Evolutionary conservation across 495 filamentous ascomycete species (phyloP), one percentile per base, ranked within the genome.

Genomic region (Extremus antarcticus): DNA sequence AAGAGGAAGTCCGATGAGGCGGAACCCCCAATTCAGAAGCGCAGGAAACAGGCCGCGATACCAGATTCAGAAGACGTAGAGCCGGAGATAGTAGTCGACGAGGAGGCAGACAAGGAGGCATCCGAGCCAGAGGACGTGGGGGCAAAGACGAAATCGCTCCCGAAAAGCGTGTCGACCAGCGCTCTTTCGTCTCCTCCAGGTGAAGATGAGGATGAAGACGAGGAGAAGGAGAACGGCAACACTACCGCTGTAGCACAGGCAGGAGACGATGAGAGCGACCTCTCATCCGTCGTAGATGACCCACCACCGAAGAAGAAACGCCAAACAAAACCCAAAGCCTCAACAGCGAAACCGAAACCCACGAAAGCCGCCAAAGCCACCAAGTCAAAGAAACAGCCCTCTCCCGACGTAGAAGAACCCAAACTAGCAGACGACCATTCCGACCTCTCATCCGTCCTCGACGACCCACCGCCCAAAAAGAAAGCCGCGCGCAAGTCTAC

Each of bases 211-310:
- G 23, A 43, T 24, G 29, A 7, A 4, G 29, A 35, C 7, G 29
- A 35, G 7, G 29, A 35, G 13, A 35, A 35, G 29, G 13, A 35
- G 29, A 35, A 35, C 13, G 29, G 29, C 29, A 35, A 35, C 7
- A n/a, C n/a, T n/a, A 35, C 7, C 29, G 29, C 29, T 35, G 29
- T 13, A 7, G 7, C 48, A 23, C 4, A 19, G 32, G 25, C 20
- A 1, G 61, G 57, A 19, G 64, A 55, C 38, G 73, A 81, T 17
- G 78, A 85, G 43, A 92, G 88, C 65, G 87, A 90, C 50, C 74
- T 92, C 73, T 94, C 89, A 4, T 75, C 80, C 1, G 74, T 95
- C 16, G 59, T 87, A 21, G 88, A 90, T 60, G 83, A 88, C 43
- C 76, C 79, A 15, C 84, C 83, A 0, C 70, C 78, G 54, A 78